A percentile compares a stretch with the other conserved stretches of the same genome.
phyloP scores from a whole-genome alignment of 1,284 basidiomycete genomes.

The Ceratobasidium sp. region DNA sequence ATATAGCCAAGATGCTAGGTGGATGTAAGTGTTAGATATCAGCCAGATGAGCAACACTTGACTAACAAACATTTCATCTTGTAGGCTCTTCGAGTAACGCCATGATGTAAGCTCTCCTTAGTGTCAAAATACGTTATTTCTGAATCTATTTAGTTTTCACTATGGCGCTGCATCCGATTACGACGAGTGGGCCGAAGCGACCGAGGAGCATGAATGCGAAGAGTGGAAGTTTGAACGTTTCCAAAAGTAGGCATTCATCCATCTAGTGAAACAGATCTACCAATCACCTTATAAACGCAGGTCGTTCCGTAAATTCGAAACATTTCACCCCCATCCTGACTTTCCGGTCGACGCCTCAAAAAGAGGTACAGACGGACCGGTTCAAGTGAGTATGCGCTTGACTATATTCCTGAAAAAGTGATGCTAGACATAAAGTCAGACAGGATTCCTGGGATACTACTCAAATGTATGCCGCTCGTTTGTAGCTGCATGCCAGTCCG shows the following conservation, averaged over 20 bases:
- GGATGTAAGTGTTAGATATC: slow-evolving; percentile 60
- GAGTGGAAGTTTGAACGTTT: slow-evolving; percentile 70
- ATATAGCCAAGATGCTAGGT: slow-evolving; percentile 70
- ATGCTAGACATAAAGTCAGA: neutral
- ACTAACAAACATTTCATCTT: slow-evolving; percentile 6
- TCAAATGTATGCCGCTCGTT: slow-evolving; percentile 10
- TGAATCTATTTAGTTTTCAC: slow-evolving; percentile 48
- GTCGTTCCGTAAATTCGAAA: slow-evolving; percentile 69
- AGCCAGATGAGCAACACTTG: neutral
- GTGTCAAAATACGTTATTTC: slow-evolving; percentile 31
- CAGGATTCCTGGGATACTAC: slow-evolving; percentile 20
- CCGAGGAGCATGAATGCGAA: slow-evolving; percentile 59
- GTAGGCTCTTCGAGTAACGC: slow-evolving; percentile 71
- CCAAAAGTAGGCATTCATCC: slow-evolving; percentile 51
- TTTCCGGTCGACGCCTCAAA: slow-evolving; percentile 25
- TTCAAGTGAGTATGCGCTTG: slow-evolving; percentile 13
- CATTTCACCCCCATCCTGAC: slow-evolving; percentile 23
- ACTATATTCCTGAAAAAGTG: neutral
- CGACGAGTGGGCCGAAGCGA: slow-evolving; percentile 64
- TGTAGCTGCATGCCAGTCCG: slow-evolving; percentile 18
- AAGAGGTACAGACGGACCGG: slow-evolving; percentile 13
- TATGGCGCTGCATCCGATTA: slow-evolving; percentile 54
- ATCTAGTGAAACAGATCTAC: neutral
- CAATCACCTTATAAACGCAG: slow-evolving; percentile 49
- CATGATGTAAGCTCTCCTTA: slow-evolving; percentile 58